These are phyloP conservation scores for Inga laurina DNA, from an alignment of 306 rosid genomes.

Conservation along the genomic window DNA sequence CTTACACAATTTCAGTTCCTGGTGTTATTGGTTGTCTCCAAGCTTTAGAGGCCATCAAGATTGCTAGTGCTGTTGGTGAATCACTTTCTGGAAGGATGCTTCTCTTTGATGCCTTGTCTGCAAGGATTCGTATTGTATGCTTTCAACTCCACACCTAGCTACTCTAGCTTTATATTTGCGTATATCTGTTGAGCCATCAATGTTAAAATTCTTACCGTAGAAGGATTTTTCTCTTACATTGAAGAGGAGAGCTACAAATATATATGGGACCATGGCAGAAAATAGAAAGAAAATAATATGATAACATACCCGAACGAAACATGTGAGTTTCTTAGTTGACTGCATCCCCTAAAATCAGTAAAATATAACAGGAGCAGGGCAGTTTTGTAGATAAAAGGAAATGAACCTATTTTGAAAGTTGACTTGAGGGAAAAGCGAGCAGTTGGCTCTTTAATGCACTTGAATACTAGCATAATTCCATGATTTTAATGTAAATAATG, in stretches of 20 bases:
- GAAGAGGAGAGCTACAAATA: background rate
- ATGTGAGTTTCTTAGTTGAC: background rate
- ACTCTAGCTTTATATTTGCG: background rate
- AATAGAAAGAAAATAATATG: background rate
- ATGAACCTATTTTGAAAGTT: background rate
- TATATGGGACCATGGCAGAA: background rate
- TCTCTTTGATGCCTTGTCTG: constrained; percentile 84
- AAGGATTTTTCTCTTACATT: background rate
- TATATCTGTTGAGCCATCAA: background rate
- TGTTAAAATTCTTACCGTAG: background rate
- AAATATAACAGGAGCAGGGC: background rate
- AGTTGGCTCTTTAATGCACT: background rate
- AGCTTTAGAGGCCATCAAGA: constrained; percentile 96
- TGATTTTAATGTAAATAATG: background rate
- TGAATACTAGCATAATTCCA: background rate
- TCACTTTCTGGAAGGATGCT: constrained; percentile 92
- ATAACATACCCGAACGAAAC: background rate
- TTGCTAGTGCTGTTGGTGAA: constrained; percentile 86
- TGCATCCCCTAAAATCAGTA: background rate
- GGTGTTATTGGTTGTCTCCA: constrained; percentile 97
- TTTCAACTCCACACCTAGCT: constrained; percentile 26
- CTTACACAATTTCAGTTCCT: constrained; percentile 68
- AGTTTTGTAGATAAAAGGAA: background rate
- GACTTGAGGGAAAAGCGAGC: background rate
- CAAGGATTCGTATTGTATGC: constrained; percentile 78